A percentile compares a stretch with the other conserved stretches of the same genome.
Conservation (phyloP, 805 yeast genomes). For the Jamesozyma hellenica region DNA sequence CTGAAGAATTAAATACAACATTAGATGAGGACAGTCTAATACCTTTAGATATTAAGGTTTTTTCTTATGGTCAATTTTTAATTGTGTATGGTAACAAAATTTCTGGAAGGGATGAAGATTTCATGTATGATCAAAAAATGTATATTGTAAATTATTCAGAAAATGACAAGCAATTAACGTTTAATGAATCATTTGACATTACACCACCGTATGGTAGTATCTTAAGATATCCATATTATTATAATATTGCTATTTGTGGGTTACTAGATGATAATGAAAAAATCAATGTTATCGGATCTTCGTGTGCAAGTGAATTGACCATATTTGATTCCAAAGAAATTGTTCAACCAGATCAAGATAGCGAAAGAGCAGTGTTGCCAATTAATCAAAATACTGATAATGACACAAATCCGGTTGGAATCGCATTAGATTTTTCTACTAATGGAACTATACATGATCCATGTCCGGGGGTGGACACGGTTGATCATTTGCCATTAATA, state of each 20-base stretch:
- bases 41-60: conserved; percentile 16
- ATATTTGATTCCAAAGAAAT: conserved; percentile 32
- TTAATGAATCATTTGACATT: conserved; percentile 33
- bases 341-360: conserved; percentile 51
- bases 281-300: conserved; percentile 43
- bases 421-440: conserved; percentile 49
- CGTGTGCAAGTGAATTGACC: conserved; percentile 56
- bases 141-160: conserved; percentile 12
- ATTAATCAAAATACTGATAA: conserved; percentile 52
- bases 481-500: conserved; percentile 54
- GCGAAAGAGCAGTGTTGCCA: conserved; percentile 65
- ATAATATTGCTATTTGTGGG: conserved; percentile 31
- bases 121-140: conserved; percentile 22
- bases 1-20: conserved; percentile 18
- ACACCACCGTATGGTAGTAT: conserved; percentile 46
- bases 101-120: conserved; percentile 14
- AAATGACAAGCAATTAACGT: conserved; percentile 5
- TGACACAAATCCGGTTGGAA: conserved; percentile 65
- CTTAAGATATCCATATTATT: conserved; percentile 38
- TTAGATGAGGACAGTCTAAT: conserved; percentile 26
- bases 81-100: conserved; percentile 26
- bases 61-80: conserved; percentile 16
- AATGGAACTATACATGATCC: conserved; percentile 40
- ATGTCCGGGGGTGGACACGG: conserved; percentile 46
- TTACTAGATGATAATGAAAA: conserved; percentile 32